Percentiles rank a stretch among this genome's conserved stretches.
phyloP scores from a whole-genome alignment of 2,329 filamentous ascomycete genomes.

The Colletotrichum filicis region DNA sequence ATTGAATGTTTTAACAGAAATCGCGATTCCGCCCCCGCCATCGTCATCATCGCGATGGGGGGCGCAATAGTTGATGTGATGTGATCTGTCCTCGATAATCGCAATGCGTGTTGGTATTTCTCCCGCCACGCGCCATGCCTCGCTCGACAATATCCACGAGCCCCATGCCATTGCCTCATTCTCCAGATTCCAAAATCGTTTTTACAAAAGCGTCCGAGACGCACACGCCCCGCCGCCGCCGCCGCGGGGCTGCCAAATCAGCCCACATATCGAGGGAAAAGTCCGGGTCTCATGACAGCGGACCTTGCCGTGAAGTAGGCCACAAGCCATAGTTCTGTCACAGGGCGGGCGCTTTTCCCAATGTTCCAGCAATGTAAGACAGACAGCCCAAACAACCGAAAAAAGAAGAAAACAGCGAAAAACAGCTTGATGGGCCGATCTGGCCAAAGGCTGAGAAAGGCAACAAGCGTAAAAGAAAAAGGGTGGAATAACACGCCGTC shows the following conservation, averaged over 20 bases:
- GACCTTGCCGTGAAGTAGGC: background rate
- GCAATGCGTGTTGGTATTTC: too few species aligned
- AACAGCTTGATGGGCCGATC: background rate
- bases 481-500: too few species aligned
- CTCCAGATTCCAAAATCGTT: background rate
- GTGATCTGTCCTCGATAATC: too few species aligned
- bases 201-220: background rate
- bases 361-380: constrained; percentile 3
- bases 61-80: too few species aligned
- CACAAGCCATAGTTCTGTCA: background rate
- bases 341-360: background rate
- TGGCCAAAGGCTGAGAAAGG: background rate
- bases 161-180: background rate
- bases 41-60: background rate
- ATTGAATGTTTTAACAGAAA: background rate
- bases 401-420: background rate
- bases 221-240: background rate
- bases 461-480: background rate
- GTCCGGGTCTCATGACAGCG: background rate
- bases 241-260: background rate
- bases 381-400: background rate
- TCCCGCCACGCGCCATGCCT: too few species aligned
- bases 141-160: background rate
- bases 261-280: background rate
- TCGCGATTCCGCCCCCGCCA: background rate